Evolutionary conservation across 257 asterid genomes (phyloP).

Genomic region (Solanum medicagineum): DNA sequence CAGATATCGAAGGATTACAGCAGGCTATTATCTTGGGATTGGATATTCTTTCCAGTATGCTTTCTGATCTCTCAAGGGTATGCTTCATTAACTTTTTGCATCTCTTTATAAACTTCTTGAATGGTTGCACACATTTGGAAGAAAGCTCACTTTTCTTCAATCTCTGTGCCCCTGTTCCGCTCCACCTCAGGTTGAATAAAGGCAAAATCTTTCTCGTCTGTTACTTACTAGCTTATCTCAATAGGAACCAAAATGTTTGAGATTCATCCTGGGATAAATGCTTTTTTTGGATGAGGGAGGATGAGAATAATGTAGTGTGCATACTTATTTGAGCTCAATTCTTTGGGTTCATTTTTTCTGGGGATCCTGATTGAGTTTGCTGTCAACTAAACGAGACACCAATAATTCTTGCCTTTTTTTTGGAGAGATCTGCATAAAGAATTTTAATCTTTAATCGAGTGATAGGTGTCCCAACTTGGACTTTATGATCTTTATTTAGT

Average conservation of each 20-base stretch:
- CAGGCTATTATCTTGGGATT: slow-evolving; percentile 54
- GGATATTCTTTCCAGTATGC: slow-evolving; percentile 61
- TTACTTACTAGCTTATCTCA: not conserved
- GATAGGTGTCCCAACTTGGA: not conserved
- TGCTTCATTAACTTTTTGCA: not conserved
- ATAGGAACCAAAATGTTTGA: not conserved
- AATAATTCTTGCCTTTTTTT: not conserved
- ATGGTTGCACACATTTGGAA: not conserved
- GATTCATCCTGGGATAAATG: not conserved
- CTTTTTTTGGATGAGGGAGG: not conserved
- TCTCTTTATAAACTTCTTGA: not conserved
- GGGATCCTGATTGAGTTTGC: not conserved
- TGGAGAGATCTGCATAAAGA: not conserved
- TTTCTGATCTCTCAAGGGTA: slow-evolving; percentile 56
- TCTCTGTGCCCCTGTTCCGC: not conserved
- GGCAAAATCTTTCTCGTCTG: not conserved
- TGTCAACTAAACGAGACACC: not conserved
- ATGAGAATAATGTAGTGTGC: not conserved
- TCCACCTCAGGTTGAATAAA: not conserved
- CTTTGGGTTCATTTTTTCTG: not conserved
- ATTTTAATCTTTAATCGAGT: not conserved
- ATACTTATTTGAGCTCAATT: not conserved
- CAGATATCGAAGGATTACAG: slow-evolving; percentile 84
- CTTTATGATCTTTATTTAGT: not conserved
- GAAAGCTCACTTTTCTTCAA: not conserved